Conservation (phyloP, 352 stramenopile species). For the Phytopythium vexans region DNA sequence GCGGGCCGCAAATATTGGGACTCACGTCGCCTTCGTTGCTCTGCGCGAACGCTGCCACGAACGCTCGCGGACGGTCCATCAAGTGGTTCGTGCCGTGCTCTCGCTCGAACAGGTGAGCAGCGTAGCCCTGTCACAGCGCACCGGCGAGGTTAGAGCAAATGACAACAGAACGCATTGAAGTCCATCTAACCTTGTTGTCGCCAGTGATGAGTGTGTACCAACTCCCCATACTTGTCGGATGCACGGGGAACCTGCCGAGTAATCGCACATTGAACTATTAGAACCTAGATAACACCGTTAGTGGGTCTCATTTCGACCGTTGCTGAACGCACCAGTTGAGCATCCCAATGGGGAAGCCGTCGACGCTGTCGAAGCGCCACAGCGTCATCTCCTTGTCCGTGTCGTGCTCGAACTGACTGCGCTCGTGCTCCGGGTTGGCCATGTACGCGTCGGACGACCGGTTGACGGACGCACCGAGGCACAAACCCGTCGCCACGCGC, state of each 20-base stretch:
- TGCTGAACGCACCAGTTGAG: slow-evolving; percentile 76
- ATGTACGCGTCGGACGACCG: slow-evolving; percentile 87
- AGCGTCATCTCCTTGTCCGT: slow-evolving; percentile 93
- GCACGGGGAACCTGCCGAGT: slow-evolving; percentile 81
- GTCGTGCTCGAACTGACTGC: slow-evolving; percentile 72
- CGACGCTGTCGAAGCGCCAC: slow-evolving; percentile 79
- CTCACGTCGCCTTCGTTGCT: slow-evolving; percentile 94
- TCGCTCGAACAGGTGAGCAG: slow-evolving; percentile 86
- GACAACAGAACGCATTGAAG: not conserved
- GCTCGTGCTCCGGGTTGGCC: slow-evolving; percentile 83
- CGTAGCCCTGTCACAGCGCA: slow-evolving; percentile 46
- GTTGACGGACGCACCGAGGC: slow-evolving; percentile 85
- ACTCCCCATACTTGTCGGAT: slow-evolving; percentile 92
- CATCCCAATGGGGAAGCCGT: slow-evolving; percentile 84
- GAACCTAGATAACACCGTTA: not conserved
- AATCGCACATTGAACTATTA: not conserved
- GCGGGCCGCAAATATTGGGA: slow-evolving; percentile 86
- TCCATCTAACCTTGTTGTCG: slow-evolving; percentile 83
- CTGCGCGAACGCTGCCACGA: slow-evolving; percentile 91
- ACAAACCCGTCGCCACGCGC: slow-evolving; percentile 52
- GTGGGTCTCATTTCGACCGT: not conserved
- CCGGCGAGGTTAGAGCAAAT: slow-evolving; percentile 2
- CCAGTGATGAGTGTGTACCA: slow-evolving; percentile 92
- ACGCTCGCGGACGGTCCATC: slow-evolving; percentile 78
- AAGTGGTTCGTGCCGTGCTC: slow-evolving; percentile 77